phyloP scores from a whole-genome alignment of 192 early-diverging fungal species.

The Mortierella antarctica region DNA sequence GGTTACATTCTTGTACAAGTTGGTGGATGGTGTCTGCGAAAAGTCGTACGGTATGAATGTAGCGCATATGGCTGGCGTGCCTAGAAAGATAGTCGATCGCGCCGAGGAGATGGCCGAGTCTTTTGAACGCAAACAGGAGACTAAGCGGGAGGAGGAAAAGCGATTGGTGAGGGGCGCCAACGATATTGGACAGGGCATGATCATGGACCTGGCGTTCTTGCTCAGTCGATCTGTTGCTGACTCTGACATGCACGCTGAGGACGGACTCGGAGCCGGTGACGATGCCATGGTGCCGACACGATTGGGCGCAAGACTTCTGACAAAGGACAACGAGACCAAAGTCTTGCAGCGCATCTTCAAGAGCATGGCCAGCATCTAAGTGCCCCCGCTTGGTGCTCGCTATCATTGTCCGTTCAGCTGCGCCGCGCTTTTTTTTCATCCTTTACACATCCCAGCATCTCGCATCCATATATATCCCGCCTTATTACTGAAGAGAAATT shows the following conservation, averaged over 20 bases:
- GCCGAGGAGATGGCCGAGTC: slow-evolving; percentile 77
- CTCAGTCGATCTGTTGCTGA: slow-evolving; percentile 13
- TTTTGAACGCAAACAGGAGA: slow-evolving; percentile 72
- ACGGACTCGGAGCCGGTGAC: not conserved
- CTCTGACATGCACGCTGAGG: not conserved
- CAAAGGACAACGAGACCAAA: slow-evolving; percentile 36
- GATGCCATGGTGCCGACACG: not conserved
- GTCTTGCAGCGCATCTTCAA: slow-evolving; percentile 31
- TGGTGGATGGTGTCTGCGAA: slow-evolving; percentile 85
- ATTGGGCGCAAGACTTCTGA: not conserved
- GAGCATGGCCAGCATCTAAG: slow-evolving; percentile 27
- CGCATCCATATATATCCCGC: not conserved
- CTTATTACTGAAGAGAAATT: not conserved
- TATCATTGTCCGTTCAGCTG: not conserved
- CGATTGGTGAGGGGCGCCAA: slow-evolving; percentile 15
- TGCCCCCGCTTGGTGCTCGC: not conserved
- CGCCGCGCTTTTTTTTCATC: not conserved
- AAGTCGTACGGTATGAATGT: slow-evolving; percentile 99
- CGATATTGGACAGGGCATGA: slow-evolving; percentile 38
- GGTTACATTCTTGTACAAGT: slow-evolving; percentile 96
- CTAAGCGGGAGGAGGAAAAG: slow-evolving; percentile 32
- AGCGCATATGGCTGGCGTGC: slow-evolving; percentile 96
- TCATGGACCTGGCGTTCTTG: slow-evolving; percentile 46
- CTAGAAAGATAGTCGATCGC: slow-evolving; percentile 70
- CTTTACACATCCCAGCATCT: not conserved